phyloP scores from a whole-genome alignment of 495 filamentous ascomycete species.

The Tuber calosporum region DNA sequence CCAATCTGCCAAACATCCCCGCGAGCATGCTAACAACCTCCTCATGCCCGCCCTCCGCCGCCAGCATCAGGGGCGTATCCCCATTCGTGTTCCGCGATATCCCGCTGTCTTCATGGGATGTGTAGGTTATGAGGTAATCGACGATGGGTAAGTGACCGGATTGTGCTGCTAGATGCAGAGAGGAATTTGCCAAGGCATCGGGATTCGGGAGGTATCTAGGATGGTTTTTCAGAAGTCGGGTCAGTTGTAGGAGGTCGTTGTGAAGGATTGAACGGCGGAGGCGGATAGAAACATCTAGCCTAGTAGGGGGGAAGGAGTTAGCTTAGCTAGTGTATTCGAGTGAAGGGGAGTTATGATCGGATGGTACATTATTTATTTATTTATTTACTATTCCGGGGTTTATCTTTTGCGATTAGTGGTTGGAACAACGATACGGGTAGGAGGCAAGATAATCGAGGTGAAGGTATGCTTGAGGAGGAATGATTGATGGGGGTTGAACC shows the following conservation, averaged over 20 bases:
- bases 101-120: constrained; percentile 53
- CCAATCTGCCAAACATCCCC: constrained; percentile 21
- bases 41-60: constrained; percentile 53
- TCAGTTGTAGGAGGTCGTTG: constrained; percentile 51
- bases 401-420: neutral
- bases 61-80: constrained; percentile 64
- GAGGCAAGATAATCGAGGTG: neutral
- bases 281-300: constrained; percentile 60
- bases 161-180: constrained; percentile 65
- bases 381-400: neutral
- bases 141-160: constrained; percentile 61
- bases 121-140: constrained; percentile 48
- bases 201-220: constrained; percentile 52
- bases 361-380: neutral
- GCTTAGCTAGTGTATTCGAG: neutral
- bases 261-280: constrained; percentile 66
- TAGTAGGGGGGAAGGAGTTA: constrained; percentile 29
- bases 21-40: constrained; percentile 52
- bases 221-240: constrained; percentile 52
- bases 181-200: constrained; percentile 58
- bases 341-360: neutral
- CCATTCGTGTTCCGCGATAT: constrained; percentile 63
- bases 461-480: neutral
- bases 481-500: neutral
- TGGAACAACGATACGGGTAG: neutral